A percentile compares a stretch with the other conserved stretches of the same genome.
phyloP scores from a whole-genome alignment of 768 basidiomycete genomes.

The Russula ochroleuca region DNA sequence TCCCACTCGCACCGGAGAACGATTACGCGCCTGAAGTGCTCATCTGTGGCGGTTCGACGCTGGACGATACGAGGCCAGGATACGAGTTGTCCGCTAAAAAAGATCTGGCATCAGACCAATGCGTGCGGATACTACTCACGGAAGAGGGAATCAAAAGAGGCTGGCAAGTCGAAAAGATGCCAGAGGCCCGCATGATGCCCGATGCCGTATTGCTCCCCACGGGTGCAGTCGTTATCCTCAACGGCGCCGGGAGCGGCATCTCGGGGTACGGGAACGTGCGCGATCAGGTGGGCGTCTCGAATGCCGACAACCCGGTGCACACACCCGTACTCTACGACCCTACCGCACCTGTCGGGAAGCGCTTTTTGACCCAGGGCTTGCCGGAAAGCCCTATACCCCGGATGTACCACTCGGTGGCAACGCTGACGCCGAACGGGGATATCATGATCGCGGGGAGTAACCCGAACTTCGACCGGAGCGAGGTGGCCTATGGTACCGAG shows the following conservation, averaged over 20 bases:
- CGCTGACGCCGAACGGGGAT: conserved; percentile 63
- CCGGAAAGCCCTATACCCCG: conserved; percentile 64
- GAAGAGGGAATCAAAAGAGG: conserved; percentile 59
- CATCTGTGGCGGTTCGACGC: conserved; percentile 69
- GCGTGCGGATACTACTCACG: conserved; percentile 63
- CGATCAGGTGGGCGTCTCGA: conserved; percentile 66
- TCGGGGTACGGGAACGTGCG: conserved; percentile 75
- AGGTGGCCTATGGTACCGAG: conserved; percentile 71
- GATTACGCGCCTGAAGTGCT: conserved; percentile 65
- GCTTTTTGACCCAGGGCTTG: conserved; percentile 54
- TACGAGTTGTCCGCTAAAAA: conserved; percentile 69
- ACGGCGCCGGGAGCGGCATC: conserved; percentile 69
- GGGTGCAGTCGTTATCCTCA: conserved; percentile 68
- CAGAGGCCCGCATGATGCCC: conserved; percentile 67
- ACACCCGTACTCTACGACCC: conserved; percentile 71
- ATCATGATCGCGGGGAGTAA: conserved; percentile 82
- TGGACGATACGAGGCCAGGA: conserved; percentile 56
- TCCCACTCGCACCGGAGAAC: conserved; percentile 62
- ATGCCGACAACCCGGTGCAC: conserved; percentile 69
- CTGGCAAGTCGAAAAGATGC: conserved; percentile 76
- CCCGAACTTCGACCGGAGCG: conserved; percentile 76
- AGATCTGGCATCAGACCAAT: conserved; percentile 68
- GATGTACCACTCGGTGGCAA: conserved; percentile 82
- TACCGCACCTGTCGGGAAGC: conserved; percentile 44
- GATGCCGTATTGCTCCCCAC: conserved; percentile 80